Base-by-base conservation (phyloP, 1,284 basidiomycete genomes). In the Melampsora larici-populina region DNA sequence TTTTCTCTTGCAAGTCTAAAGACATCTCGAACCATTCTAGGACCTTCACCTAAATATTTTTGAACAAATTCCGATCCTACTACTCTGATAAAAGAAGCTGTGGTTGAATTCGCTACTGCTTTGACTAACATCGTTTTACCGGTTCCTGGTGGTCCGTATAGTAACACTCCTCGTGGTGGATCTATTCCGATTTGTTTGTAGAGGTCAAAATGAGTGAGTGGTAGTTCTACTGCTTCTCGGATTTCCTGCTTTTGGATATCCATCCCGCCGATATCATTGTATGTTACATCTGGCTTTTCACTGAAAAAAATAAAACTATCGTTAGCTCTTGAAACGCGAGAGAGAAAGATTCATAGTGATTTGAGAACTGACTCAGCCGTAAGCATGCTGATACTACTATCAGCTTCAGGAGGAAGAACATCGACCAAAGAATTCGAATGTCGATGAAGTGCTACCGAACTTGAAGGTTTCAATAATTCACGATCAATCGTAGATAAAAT, bases 341-440 rank as follows among this genome's bases (percentile, higher is more conserved):
- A 29, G 2, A 24, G 70, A 64, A 26, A 29, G 15, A n/a, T 48
- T 24, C 18, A 21, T 11, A 21, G 43, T 21, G 9, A n/a, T 49
- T 15, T n/a, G 36, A 29, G 18, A 8, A 74, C 71, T 51, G 1
- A 74, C 71, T 97, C 93, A 80, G 90, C 88, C 2, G 92, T 90
- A 60, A 98, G 88, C 92, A 97, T 95, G 26, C 94, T 86, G 82
- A 99, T 99, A 40, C 92, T 93, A 13, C 94, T 97, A 86, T 99
- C 97, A 3, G 97, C 97, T 86, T 99, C 97, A 72, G 97, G 97
- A 4, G 97, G 97, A 1, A 99, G 87, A 81, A 99, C 97, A 83
- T 99, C 97, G 72, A 99, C 97, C 24, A 99, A 88, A 3, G 96
- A 94, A 85, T 99, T 99, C 63, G 96, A 98, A 87, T 99, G 97